These are phyloP conservation scores for Inonotus obliquus DNA, from an alignment of 1,284 basidiomycete species.

Conservation along the genomic window DNA sequence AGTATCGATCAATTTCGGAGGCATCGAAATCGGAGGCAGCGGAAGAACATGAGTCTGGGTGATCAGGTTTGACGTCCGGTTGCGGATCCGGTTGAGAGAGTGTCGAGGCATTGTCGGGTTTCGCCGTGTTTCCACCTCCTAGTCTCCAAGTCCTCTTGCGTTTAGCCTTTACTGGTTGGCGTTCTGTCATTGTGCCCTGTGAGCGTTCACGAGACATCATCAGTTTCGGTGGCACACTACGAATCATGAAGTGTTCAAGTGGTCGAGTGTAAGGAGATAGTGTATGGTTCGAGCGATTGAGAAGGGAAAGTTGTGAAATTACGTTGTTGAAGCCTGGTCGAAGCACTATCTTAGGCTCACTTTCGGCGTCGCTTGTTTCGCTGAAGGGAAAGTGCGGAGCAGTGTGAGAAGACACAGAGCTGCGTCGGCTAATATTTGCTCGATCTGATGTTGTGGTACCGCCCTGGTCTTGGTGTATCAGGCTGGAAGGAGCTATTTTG, in stretches of 20 bases:
- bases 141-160: conserved; percentile 74
- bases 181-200: conserved; percentile 29
- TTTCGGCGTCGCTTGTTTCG: conserved; percentile 21
- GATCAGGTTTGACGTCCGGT: conserved; percentile 11
- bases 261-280: conserved; percentile 87
- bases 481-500: conserved; percentile 27
- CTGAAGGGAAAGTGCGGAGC: conserved; percentile 20
- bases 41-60: conserved; percentile 31
- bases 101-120: conserved; percentile 2
- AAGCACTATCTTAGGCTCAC: conserved; percentile 59
- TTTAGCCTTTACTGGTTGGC: conserved; percentile 62
- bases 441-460: conserved; percentile 24
- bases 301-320: conserved; percentile 77
- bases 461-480: conserved; percentile 25
- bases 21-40: conserved; percentile 63
- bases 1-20: conserved; percentile 75
- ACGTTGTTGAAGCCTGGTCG: conserved; percentile 67
- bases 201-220: conserved; percentile 21
- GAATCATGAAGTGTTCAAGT: conserved; percentile 84
- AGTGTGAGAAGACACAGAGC: conserved; percentile 37
- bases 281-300: conserved; percentile 85
- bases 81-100: conserved; percentile 6
- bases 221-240: conserved; percentile 68
- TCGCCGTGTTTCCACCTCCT: conserved; percentile 35
- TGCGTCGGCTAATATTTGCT: conserved; percentile 33